These are phyloP conservation scores for Ceratobasidium sp. DNA, from an alignment of 1,284 basidiomycete species.

Conservation along the genomic window DNA sequence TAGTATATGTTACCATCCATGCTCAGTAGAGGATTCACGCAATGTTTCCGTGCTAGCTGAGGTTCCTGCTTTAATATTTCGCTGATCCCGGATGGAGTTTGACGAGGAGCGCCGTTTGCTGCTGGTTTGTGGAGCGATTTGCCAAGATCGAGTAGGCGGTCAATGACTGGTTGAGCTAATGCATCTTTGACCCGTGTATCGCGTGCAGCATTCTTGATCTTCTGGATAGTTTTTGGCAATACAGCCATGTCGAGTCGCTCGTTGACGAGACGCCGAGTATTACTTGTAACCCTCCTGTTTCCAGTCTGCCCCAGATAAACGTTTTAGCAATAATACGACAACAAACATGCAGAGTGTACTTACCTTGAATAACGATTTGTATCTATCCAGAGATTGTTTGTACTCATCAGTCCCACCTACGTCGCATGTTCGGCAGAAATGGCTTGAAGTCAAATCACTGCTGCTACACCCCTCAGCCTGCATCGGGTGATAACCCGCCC, in stretches of 20 bases:
- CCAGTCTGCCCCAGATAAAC: neutral
- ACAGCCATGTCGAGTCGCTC: neutral
- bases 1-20: neutral
- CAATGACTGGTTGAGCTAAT: slow-evolving; percentile 4
- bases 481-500: slow-evolving; percentile 46
- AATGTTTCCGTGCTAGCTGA: neutral
- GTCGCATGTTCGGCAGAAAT: slow-evolving; percentile 43
- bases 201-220: neutral
- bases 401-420: slow-evolving; percentile 38
- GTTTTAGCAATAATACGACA: neutral
- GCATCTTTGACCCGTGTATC: slow-evolving; percentile 9
- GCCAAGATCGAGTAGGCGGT: neutral
- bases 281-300: neutral
- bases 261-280: neutral
- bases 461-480: slow-evolving; percentile 42
- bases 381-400: slow-evolving; percentile 41
- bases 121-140: neutral
- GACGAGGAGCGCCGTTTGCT: neutral
- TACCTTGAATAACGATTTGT: slow-evolving; percentile 45
- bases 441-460: slow-evolving; percentile 12
- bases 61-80: slow-evolving; percentile 1
- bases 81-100: neutral
- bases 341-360: slow-evolving; percentile 1
- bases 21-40: neutral
- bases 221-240: neutral